Conservation (phyloP, 768 basidiomycete genomes). For the Psilocybe azurescens region DNA sequence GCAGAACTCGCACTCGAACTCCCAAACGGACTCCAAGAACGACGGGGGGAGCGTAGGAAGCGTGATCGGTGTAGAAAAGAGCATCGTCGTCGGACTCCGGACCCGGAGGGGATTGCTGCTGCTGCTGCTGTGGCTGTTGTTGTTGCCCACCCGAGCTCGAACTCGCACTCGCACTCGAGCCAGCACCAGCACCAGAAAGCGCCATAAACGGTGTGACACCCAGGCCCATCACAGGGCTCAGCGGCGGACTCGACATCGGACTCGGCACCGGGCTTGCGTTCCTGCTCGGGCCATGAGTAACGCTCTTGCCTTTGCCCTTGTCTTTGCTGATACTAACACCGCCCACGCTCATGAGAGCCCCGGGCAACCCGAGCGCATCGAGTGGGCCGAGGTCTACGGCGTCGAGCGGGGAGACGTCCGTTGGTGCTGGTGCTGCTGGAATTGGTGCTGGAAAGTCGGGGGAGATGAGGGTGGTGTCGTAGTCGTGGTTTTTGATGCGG, state of each 20-base stretch:
- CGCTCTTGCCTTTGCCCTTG: not conserved
- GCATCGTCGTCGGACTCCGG: constrained; percentile 9
- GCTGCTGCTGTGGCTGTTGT: not conserved
- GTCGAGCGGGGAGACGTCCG: constrained; percentile 22
- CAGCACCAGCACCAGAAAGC: not conserved
- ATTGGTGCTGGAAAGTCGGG: constrained; percentile 4
- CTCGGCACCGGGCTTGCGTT: constrained; percentile 6
- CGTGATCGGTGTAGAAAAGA: constrained; percentile 12
- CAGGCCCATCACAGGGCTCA: not conserved
- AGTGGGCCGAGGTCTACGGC: constrained; percentile 25
- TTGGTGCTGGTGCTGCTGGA: not conserved
- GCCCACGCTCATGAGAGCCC: not conserved
- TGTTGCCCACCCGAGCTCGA: not conserved
- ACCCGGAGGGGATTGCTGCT: not conserved
- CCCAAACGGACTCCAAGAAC: constrained; percentile 1
- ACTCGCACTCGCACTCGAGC: not conserved
- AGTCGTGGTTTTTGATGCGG: not conserved
- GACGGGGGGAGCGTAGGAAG: constrained; percentile 4
- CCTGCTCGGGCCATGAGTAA: not conserved
- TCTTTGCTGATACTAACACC: not conserved
- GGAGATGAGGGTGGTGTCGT: constrained; percentile 10
- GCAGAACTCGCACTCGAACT: not conserved
- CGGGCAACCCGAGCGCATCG: constrained; percentile 13
- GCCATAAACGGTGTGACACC: not conserved
- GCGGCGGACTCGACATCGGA: constrained; percentile 14